phyloP scores from a whole-genome alignment of 371 early-diverging fungal species.

The Mortierella polycephala region DNA sequence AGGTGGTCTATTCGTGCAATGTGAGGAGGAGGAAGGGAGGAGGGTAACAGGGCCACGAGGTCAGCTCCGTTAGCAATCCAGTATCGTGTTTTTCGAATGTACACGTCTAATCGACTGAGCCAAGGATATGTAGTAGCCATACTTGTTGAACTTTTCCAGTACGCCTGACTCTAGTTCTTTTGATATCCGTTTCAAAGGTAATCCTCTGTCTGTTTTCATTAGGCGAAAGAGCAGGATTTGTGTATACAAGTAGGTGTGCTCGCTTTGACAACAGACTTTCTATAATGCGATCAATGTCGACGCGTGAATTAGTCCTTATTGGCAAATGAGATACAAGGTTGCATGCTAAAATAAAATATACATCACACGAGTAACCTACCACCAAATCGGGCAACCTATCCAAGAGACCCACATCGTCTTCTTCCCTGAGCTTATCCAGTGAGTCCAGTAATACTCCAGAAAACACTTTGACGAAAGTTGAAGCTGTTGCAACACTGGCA shows the following conservation, averaged over 20 bases:
- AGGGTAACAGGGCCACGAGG: background rate
- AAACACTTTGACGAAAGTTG: constrained; percentile 71
- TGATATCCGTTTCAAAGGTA: constrained; percentile 65
- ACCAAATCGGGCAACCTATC: constrained; percentile 60
- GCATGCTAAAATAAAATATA: background rate
- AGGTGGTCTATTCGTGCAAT: constrained; percentile 51
- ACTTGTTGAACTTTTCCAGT: constrained; percentile 54
- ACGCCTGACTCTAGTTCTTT: constrained; percentile 70
- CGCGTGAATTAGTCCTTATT: background rate
- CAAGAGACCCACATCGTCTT: constrained; percentile 67
- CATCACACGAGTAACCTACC: constrained; percentile 42
- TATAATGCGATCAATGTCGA: constrained; percentile 22
- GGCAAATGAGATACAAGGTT: background rate
- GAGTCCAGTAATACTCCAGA: constrained; percentile 68
- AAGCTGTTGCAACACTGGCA: constrained; percentile 68
- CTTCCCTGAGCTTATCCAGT: constrained; percentile 61
- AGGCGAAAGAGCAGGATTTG: constrained; percentile 67
- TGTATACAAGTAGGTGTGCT: constrained; percentile 75
- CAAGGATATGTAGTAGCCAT: background rate
- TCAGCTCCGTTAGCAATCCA: background rate
- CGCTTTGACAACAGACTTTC: constrained; percentile 73
- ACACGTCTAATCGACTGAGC: background rate
- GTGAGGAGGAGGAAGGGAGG: background rate
- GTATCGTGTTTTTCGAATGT: background rate
- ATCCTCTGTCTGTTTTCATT: constrained; percentile 60